Evolutionary conservation across 2,329 filamentous ascomycete species (phyloP).

Genomic region (Ophiostoma piceae): DNA sequence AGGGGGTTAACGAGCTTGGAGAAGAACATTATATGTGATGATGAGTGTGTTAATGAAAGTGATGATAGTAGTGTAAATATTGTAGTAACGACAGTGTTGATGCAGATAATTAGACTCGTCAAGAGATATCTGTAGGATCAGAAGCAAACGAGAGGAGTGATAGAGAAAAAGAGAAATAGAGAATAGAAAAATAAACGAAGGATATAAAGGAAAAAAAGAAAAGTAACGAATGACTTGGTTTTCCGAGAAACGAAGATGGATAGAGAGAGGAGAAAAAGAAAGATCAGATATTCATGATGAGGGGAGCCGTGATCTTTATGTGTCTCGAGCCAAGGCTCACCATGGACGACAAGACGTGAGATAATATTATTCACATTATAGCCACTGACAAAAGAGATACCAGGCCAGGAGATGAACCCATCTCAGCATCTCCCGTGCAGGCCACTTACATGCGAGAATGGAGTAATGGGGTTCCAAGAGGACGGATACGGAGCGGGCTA

Average conservation of each 20-base stretch:
- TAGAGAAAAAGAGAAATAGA: not conserved
- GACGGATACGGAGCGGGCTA: not conserved
- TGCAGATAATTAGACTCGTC: not conserved
- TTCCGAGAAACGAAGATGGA: not conserved
- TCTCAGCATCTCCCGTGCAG: not conserved
- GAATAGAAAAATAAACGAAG: not conserved
- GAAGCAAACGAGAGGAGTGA: not conserved
- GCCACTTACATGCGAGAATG: constrained; percentile 4
- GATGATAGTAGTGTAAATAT: not conserved
- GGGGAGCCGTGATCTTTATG: not conserved
- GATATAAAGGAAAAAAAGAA: not conserved
- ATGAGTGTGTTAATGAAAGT: not conserved
- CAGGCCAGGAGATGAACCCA: not conserved
- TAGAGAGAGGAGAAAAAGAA: not conserved
- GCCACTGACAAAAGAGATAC: no score
- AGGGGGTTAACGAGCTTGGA: constrained; percentile 13
- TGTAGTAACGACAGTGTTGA: not conserved
- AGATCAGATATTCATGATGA: not conserved
- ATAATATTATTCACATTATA: not conserved
- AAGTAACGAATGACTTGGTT: not conserved
- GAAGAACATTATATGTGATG: constrained; percentile 15
- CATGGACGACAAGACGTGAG: not conserved
- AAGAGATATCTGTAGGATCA: not conserved
- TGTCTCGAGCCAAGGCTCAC: not conserved
- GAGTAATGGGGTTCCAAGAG: not conserved